Evolutionary conservation across 2,329 filamentous ascomycete species (phyloP), one percentile per base, ranked within the genome.

Genomic region (Epichloe sp.): DNA sequence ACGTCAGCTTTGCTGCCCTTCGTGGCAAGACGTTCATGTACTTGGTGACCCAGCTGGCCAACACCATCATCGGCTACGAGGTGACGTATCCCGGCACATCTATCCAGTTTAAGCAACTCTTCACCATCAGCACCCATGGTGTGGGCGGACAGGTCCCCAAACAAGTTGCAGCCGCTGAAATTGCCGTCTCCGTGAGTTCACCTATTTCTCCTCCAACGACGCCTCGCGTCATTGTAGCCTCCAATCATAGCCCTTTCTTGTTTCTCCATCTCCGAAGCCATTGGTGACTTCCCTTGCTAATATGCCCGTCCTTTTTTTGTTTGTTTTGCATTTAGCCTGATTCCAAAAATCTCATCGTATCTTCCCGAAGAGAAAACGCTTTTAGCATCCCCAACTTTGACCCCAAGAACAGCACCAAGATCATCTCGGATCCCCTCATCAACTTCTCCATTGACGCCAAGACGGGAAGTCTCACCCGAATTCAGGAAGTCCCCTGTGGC

Each of bases 351-450:
- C 62, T 89, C 48, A 71, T 85, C 57, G 74, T 85, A 42, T 84
- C 82, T 2, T 85, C 85, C 55, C 82, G 86, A 54, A 76, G 77
- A 60, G 83, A 84, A 60, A 71, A 68, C 44, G 67, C 73, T 21
- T 76, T 82, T 61, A 59, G 59, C 14, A 70, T 77, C 51, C 65
- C 71, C 52, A 71, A 72, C 64, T 63, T 66, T 37, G 70, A 75
- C 58, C 50, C 65, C 52, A 54, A 59, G 56, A 69, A 74, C 60
- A 65, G 57, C 55, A 72, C 71, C 8, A 54, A 58, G 12, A 69
- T 80, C 51, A 61, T 72, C 8, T 83, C 82, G 0, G 83, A 87
- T 63, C 77, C 83, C 83, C 67, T 90, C 50, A 74, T 83, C 54
- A 80, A 72, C 53, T 87, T 80, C 68, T 60, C 68, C 51, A 76